Base-by-base conservation (phyloP, 192 early-diverging fungal species). In the Entomortierella lignicola region DNA sequence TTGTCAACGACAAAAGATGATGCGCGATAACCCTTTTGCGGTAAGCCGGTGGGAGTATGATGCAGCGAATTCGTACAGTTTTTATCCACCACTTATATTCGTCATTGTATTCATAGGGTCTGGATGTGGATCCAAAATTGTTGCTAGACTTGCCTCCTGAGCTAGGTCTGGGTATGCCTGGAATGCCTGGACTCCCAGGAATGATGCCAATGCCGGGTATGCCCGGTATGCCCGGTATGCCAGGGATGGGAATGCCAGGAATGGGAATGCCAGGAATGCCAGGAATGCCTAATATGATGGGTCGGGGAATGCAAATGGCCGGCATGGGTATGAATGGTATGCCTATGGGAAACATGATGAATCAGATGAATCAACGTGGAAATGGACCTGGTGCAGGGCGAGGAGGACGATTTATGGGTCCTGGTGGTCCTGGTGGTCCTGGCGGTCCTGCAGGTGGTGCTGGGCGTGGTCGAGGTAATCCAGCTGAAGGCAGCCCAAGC, bases 1-100 rank as follows among this genome's bases (percentile, higher is more conserved):
- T 82, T 94, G 92, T 69, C 83, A 87, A n/a, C 97, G 96, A 84
- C 97, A 99, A 85, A 95, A 93, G 80, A 86, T 89, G 71, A 66
- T 96, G 59, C 88, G 97, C 18, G 91, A 94, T 15, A 91, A 96
- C 53, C 83, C 75, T 8, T 84, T 50, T 69, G 61, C 48, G 3
- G 61, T 63, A 63, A 51, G 61, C n/a, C n/a, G n/a, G n/a, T n/a
- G n/a, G n/a, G n/a, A n/a, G n/a, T n/a, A n/a, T n/a, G n/a, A n/a
- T n/a, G n/a, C n/a, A n/a, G n/a, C n/a, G n/a, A n/a, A n/a, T n/a
- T n/a, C n/a, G n/a, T n/a, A n/a, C n/a, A n/a, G n/a, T 42, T 25
- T 54, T 15, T 55, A 27, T 53, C 34, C 43, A 20, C 5, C 13
- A 39, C 34, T 60, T 13, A 37, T 48, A 32, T 48, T n/a, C 4